These are phyloP conservation scores for Corrigiola litoralis DNA, from an alignment of 179 eudicot species.

Conservation along the genomic window DNA sequence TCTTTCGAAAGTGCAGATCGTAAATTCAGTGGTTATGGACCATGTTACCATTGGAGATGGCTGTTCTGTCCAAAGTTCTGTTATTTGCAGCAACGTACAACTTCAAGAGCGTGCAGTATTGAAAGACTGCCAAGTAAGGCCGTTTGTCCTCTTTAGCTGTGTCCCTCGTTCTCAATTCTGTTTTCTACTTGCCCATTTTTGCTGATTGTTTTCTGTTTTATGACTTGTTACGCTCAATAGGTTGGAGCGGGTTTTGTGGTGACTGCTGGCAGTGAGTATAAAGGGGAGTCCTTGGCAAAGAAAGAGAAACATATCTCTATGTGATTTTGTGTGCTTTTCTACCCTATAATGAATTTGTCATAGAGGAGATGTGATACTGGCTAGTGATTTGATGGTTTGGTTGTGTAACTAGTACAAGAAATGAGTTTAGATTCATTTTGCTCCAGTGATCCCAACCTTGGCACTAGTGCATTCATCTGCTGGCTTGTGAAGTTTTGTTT, in stretches of 20 bases:
- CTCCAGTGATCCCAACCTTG: neutral
- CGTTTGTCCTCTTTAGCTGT: neutral
- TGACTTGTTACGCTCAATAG: slow-evolving; percentile 23
- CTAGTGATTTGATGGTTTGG: neutral
- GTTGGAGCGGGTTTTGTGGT: slow-evolving; percentile 93
- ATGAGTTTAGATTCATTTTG: slow-evolving; percentile 15
- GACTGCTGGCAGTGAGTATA: slow-evolving; percentile 75
- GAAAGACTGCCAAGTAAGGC: slow-evolving; percentile 85
- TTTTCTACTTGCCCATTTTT: neutral
- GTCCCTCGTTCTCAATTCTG: neutral
- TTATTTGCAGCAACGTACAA: slow-evolving; percentile 86
- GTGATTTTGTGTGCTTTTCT: slow-evolving; percentile 11
- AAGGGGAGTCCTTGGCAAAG: slow-evolving; percentile 84
- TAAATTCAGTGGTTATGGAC: slow-evolving; percentile 84
- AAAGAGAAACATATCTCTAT: slow-evolving; percentile 37
- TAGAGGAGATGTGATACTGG: neutral
- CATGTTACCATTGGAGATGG: slow-evolving; percentile 88
- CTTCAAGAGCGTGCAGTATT: slow-evolving; percentile 80
- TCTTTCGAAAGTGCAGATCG: slow-evolving; percentile 50
- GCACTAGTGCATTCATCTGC: neutral
- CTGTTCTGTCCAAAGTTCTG: slow-evolving; percentile 91
- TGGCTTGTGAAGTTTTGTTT: neutral
- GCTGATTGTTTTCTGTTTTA: neutral
- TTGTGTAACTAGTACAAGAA: slow-evolving; percentile 16
- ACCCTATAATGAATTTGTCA: neutral